Base-by-base conservation (phyloP, 257 asterid genomes). In the Jacaranda mimosifolia region DNA sequence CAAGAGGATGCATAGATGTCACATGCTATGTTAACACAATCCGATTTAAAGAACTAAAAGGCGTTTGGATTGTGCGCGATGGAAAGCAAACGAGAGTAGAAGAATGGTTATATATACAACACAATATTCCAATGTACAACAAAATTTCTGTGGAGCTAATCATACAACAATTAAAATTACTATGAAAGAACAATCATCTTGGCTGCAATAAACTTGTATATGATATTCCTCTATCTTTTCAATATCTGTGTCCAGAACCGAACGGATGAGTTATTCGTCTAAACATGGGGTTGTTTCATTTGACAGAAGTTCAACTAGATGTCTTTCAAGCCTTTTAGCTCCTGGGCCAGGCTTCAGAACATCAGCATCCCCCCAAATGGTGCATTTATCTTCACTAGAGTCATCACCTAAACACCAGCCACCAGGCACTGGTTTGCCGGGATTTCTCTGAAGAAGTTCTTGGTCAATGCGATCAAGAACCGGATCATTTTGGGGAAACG, bases 381-480 rank as follows among this genome's bases (percentile, higher is more conserved):
- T 19, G 82, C 98, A 96, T 17, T 42, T 63, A 57, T 85, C 87
- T 17, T 75, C 76, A 18, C 39, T 72, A 58, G 85, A 32, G 4
- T 87, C 89, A 9, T 87, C 89, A 9, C 94, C 99, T 62, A 95
- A 82, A 82, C 99, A 95, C 99, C 99, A 95, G 14, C 99, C 99
- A 35, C 98, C 97, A 0, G 97, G 89, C 13, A 87, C 94, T 0
- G 94, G 88, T 64, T 83, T 80, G 36, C 78, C 86, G 9, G 86
- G 86, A 15, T 48, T 58, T 26, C 94, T 87, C 35, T 64, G 82
- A 51, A 93, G 86, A 62, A 91, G 65, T 74, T 86, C 86, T 17
- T 2, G 78, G 78, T 95, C 99, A 4, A 95, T 90, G 26, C 53
- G 89, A 73, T 91, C 97, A n/a, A 95, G 93, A 70, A 90, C 58